A percentile compares a stretch with the other conserved stretches of the same genome.
Conservation (phyloP, 331 rosid genomes). For the Pyracantha coccinea region DNA sequence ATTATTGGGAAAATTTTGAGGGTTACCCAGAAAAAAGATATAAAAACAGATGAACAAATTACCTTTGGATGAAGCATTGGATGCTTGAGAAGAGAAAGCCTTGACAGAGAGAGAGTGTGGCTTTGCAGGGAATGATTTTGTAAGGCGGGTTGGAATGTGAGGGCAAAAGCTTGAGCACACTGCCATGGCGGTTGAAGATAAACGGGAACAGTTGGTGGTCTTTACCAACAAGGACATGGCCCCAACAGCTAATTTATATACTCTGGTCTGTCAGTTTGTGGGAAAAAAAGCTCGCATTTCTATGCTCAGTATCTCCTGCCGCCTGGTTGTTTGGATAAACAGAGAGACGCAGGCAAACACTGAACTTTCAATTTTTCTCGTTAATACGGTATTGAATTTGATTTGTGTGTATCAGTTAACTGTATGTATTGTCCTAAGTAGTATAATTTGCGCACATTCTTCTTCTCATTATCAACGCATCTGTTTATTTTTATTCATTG, state of each 20-base stretch:
- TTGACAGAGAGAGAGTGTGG: constrained; percentile 23
- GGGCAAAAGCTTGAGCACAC: constrained; percentile 49
- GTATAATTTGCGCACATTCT: too few species aligned
- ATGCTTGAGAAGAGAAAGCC: constrained; percentile 43
- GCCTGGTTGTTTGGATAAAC: constrained; percentile 20
- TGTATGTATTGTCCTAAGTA: too few species aligned
- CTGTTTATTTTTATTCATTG: too few species aligned
- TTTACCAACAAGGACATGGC: constrained; percentile 27
- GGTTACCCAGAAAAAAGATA: background rate
- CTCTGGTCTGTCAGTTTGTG: background rate
- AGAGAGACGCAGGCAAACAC: background rate
- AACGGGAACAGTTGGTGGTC: constrained; percentile 17
- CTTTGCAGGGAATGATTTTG: background rate
- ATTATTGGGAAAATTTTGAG: background rate
- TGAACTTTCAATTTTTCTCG: too few species aligned
- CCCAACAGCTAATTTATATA: background rate
- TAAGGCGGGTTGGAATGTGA: constrained; percentile 25
- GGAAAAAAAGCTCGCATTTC: constrained; percentile 20
- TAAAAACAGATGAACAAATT: background rate
- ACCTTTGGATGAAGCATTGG: constrained; percentile 36
- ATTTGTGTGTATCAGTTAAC: background rate
- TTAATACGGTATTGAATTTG: too few species aligned
- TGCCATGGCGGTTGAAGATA: constrained; percentile 49
- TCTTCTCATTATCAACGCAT: too few species aligned
- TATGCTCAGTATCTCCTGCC: background rate